Evolutionary conservation across 2,329 filamentous ascomycete genomes (phyloP).

Genomic region (Talaromyces marneffei): DNA sequence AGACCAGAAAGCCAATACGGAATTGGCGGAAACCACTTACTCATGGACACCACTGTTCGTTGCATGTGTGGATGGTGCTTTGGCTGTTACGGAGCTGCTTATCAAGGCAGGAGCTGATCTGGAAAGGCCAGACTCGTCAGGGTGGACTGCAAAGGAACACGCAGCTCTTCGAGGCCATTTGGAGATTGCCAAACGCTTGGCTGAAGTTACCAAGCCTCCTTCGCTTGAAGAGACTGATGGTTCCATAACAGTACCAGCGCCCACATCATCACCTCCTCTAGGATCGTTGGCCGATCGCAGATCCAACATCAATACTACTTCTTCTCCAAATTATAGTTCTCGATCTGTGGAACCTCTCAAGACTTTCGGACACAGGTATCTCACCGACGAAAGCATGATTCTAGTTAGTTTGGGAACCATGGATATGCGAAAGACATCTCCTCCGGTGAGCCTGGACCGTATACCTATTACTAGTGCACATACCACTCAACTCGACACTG

Average conservation of each 20-base stretch:
- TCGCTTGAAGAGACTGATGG: constrained; percentile 31
- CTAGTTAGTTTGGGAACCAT: constrained; percentile 90
- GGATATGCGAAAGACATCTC: constrained; percentile 77
- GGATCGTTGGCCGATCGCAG: constrained; percentile 41
- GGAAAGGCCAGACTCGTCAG: constrained; percentile 71
- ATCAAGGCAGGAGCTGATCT: constrained; percentile 72
- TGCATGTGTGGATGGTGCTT: constrained; percentile 80
- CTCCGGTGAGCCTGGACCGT: constrained; percentile 78
- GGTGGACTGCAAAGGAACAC: constrained; percentile 92
- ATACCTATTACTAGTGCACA: constrained; percentile 86
- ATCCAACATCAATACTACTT: constrained; percentile 33
- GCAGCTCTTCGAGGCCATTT: constrained; percentile 86
- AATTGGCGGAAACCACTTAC: constrained; percentile 76
- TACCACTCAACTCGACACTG: constrained; percentile 88
- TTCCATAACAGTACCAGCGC: constrained; percentile 28
- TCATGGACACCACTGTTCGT: constrained; percentile 95
- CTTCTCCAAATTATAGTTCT: constrained; percentile 22
- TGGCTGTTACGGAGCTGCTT: constrained; percentile 68
- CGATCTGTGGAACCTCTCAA: constrained; percentile 66
- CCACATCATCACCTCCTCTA: constrained; percentile 33
- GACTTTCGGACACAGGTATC: constrained; percentile 90
- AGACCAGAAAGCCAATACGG: constrained; percentile 67
- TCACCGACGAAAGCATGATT: constrained; percentile 82
- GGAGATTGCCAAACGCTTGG: constrained; percentile 66
- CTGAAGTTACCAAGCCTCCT: constrained; percentile 47